Evolutionary conservation across 176 grass and related monocot genomes (phyloP).

Genomic region (Tillandsia fasciculata): DNA sequence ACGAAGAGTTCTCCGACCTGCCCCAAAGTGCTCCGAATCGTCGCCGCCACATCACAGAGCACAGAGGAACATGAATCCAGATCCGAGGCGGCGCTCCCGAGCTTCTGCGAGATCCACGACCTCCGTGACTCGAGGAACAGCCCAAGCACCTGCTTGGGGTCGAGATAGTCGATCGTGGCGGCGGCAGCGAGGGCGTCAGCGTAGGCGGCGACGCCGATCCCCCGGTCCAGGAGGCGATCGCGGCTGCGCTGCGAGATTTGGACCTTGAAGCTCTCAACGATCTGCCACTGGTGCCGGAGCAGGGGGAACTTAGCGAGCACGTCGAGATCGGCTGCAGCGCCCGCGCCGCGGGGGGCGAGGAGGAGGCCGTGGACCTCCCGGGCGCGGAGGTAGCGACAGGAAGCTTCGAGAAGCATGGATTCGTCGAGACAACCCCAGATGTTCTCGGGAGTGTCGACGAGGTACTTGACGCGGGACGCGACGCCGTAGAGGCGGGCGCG

Average conservation of each 20-base stretch:
- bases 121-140: conserved; percentile 71
- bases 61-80: conserved; percentile 45
- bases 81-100: conserved; percentile 38
- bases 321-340: conserved; percentile 14
- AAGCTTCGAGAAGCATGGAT: conserved; percentile 76
- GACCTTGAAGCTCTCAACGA: conserved; percentile 69
- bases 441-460: conserved; percentile 97
- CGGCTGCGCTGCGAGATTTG: conserved; percentile 82
- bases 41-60: conserved; percentile 61
- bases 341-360: background rate
- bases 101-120: conserved; percentile 73
- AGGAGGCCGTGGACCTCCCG: conserved; percentile 63
- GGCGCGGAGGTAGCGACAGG: conserved; percentile 69
- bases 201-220: conserved; percentile 49
- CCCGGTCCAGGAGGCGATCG: conserved; percentile 66
- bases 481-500: conserved; percentile 50
- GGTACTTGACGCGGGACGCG: conserved; percentile 78
- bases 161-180: conserved; percentile 54
- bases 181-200: conserved; percentile 73
- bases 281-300: conserved; percentile 79
- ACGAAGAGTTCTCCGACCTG: conserved; percentile 80
- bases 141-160: conserved; percentile 48
- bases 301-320: conserved; percentile 63
- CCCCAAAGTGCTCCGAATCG: conserved; percentile 58
- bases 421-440: conserved; percentile 96